A percentile compares a stretch with the other conserved stretches of the same genome.
Conservation (phyloP, 2,329 filamentous ascomycete species). For the Cryphonectria japonica region DNA sequence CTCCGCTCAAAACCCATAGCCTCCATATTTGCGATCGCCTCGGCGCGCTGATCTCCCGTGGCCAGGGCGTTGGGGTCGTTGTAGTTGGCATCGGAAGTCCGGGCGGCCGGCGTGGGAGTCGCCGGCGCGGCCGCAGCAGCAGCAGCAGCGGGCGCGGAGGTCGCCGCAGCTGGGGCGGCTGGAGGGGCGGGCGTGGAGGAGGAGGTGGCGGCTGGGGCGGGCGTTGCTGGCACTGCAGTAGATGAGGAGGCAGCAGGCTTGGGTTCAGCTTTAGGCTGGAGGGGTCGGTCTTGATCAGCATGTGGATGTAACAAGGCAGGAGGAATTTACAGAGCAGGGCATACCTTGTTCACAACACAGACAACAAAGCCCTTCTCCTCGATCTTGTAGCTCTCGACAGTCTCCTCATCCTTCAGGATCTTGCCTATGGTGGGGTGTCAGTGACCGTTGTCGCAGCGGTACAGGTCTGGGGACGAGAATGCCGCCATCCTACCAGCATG, state of each 20-base stretch:
- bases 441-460: slow-evolving; percentile 20
- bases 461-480: background rate
- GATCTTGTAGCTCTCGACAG: slow-evolving; percentile 95
- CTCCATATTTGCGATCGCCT: slow-evolving; percentile 90
- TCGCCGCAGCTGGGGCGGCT: slow-evolving; percentile 51
- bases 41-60: slow-evolving; percentile 80
- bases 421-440: slow-evolving; percentile 69
- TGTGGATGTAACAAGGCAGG: slow-evolving; percentile 22
- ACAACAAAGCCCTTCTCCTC: slow-evolving; percentile 99
- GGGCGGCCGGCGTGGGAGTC: slow-evolving; percentile 57
- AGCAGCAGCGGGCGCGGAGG: slow-evolving; percentile 46
- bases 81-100: slow-evolving; percentile 49
- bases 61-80: slow-evolving; percentile 82
- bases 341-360: slow-evolving; percentile 96
- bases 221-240: slow-evolving; percentile 64
- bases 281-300: background rate
- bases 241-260: slow-evolving; percentile 55
- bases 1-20: slow-evolving; percentile 91
- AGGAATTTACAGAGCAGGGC: slow-evolving; percentile 30
- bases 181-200: slow-evolving; percentile 54
- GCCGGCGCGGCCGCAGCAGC: slow-evolving; percentile 50
- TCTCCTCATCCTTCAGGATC: slow-evolving; percentile 97
- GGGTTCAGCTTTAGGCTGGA: slow-evolving; percentile 70
- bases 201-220: slow-evolving; percentile 52
- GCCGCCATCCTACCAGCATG: slow-evolving; percentile 76